These are phyloP conservation scores for Sporothrix variecibatus DNA, from an alignment of 2,329 filamentous ascomycete species.

Conservation along the genomic window DNA sequence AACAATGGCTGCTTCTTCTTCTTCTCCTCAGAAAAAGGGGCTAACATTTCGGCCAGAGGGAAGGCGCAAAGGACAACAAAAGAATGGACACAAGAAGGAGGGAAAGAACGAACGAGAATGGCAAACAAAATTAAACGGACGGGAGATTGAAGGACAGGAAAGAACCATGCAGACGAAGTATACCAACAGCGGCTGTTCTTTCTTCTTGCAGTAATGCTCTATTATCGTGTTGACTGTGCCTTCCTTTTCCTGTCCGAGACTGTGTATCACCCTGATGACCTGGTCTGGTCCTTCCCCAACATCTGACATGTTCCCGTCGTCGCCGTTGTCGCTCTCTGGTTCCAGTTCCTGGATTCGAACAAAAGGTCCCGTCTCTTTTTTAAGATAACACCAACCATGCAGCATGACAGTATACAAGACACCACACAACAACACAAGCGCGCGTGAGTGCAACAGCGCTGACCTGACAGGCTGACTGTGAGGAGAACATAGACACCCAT, in stretches of 20 bases:
- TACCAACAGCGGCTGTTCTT: background rate
- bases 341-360: slow-evolving; percentile 13
- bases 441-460: background rate
- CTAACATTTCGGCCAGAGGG: background rate
- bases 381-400: background rate
- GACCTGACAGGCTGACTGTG: background rate
- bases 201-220: slow-evolving; percentile 11
- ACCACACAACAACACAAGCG: background rate
- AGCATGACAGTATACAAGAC: background rate
- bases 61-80: background rate
- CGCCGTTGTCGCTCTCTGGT: background rate
- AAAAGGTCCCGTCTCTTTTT: slow-evolving; percentile 11
- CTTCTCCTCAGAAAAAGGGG: background rate
- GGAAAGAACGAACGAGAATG: background rate
- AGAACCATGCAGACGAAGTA: background rate
- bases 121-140: background rate
- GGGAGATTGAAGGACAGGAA: background rate
- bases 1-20: background rate
- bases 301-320: background rate
- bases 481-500: background rate
- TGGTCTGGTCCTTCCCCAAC: background rate
- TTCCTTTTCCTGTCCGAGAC: background rate
- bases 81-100: background rate
- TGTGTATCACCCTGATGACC: background rate
- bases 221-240: background rate